Evolutionary conservation across 148 eudicot genomes (phyloP), one percentile per base, ranked within the genome.

Genomic region (Rhododendron vialii): DNA sequence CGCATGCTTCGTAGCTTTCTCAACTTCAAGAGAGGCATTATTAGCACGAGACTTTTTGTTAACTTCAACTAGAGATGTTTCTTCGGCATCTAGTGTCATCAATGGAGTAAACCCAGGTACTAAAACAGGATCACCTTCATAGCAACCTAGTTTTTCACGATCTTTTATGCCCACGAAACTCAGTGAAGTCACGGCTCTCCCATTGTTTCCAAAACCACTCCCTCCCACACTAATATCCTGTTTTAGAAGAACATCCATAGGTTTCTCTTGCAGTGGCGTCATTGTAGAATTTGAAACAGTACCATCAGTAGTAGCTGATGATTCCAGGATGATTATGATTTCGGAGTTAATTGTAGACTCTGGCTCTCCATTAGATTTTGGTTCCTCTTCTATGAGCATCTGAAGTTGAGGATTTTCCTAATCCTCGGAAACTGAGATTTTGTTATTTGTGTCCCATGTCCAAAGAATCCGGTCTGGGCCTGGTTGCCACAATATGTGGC

Each of bases 401-500:
- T 89, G 94, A 36, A 88, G 87, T 84, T 89, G 92, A 17, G 89
- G 78, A 71, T 82, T 76, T 51, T 93, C 91, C 94, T 94, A 93
- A 89, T 91, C 89, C 82, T 91, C 93, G 67, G 84, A 86, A 53
- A 92, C 88, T 38, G 78, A 87, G 71, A 93, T 90, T 2, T 50
- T 86, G 71, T 92, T 91, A 18, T 36, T 36, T 5, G 93, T 89
- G 63, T 92, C 87, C 90, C 89, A 89, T 69, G 91, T 88, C 51
- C 90, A 87, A 83, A 92, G 88, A 67, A 89, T 81, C 36, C 96
- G 87, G 84, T 93, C 90, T 4, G 90, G 85, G 43, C 91, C 96
- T 28, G 94, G 94, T 85, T 93, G 96, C 96, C 96, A 93, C 81
- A 84, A 50, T 84, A 90, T 45, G 10, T 79, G 45, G n/a, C 87